These are phyloP conservation scores for Pyricularia sp. DNA, from an alignment of 2,329 filamentous ascomycete genomes.

Conservation along the genomic window DNA sequence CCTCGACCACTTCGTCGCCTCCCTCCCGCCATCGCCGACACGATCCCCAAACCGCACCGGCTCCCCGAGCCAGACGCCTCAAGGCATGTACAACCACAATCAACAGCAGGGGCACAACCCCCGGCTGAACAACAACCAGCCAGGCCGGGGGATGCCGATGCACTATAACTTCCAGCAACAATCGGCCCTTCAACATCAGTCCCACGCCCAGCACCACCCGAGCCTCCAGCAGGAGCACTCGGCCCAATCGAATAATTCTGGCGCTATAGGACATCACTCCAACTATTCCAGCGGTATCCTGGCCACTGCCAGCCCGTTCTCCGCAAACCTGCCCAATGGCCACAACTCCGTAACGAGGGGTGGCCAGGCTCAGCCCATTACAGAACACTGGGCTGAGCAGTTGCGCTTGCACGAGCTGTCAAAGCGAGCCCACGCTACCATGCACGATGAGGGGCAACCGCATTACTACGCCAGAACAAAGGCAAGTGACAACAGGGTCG, in stretches of 20 bases:
- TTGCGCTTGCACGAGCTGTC: slow-evolving; percentile 70
- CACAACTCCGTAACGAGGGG: slow-evolving; percentile 32
- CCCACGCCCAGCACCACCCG: slow-evolving; percentile 56
- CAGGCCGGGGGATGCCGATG: slow-evolving; percentile 51
- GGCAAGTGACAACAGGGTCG: slow-evolving; percentile 58
- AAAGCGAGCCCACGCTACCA: slow-evolving; percentile 62
- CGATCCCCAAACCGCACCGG: slow-evolving; percentile 17
- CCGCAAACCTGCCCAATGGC: slow-evolving; percentile 28
- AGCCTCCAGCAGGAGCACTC: slow-evolving; percentile 49
- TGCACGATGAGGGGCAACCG: slow-evolving; percentile 54
- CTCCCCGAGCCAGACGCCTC: slow-evolving; percentile 20
- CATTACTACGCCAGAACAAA: slow-evolving; percentile 66
- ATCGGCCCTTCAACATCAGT: slow-evolving; percentile 51
- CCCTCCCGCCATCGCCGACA: slow-evolving; percentile 17
- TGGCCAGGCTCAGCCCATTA: slow-evolving; percentile 42
- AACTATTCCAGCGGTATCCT: slow-evolving; percentile 55
- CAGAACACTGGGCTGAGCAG: slow-evolving; percentile 81
- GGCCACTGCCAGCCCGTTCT: slow-evolving; percentile 54
- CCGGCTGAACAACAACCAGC: slow-evolving; percentile 64
- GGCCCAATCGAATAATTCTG: slow-evolving; percentile 42
- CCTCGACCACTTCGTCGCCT: slow-evolving; percentile 20
- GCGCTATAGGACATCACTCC: slow-evolving; percentile 49
- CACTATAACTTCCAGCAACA: slow-evolving; percentile 62
- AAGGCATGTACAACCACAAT: slow-evolving; percentile 65
- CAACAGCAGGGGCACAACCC: slow-evolving; percentile 65